Base-by-base conservation (phyloP, 768 basidiomycete genomes). In the Hemileccinum rubropunctum region DNA sequence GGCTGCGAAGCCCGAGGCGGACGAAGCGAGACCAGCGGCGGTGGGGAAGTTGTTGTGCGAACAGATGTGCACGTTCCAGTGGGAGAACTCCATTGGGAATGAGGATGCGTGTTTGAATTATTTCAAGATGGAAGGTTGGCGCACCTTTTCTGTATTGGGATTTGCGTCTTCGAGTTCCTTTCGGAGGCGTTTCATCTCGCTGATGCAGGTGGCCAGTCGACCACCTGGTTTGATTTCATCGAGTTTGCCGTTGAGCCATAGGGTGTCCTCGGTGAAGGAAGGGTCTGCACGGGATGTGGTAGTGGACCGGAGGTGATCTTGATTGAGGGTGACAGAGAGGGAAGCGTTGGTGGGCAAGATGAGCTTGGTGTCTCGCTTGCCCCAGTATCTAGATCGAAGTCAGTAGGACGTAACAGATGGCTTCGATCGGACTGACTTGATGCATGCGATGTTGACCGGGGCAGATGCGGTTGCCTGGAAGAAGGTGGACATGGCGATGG, bases 31-130 rank as follows among this genome's bases (percentile, higher is more conserved):
- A 4, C 97, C 97, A 0, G 97, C 97, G 13, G 97, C 97, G 13
- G 97, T 99, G 27, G 97, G 97, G 78, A 99, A 98, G 76, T 98
- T 98, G 79, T 99, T 99, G 73, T 83, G 86, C 7, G 95, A 98
- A 49, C 83, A 83, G 60, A 99, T 93, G 73, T 93, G 94, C 4
- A 98, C 81, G 15, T 79, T 72, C 68, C 73, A 89, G 14, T 58
- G 58, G 0, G 56, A 53, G 36, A 64, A 62, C 56, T 53, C 21
- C 8, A 36, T 50, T 46, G 38, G 11, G n/a, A 8, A 42, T 58
- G 41, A 48, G 51, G 23, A 23, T 3, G 17, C 5, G 32, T 3
- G 15, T 23, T 21, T 14, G 23, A 23, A 4, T 42, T 33, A 8
- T 18, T 18, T 14, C 6, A 17, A 32, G 39, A 53, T 27, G 23